These are phyloP conservation scores for Cadophora luteo-olivacea DNA, from an alignment of 2,329 filamentous ascomycete genomes.

Conservation along the genomic window DNA sequence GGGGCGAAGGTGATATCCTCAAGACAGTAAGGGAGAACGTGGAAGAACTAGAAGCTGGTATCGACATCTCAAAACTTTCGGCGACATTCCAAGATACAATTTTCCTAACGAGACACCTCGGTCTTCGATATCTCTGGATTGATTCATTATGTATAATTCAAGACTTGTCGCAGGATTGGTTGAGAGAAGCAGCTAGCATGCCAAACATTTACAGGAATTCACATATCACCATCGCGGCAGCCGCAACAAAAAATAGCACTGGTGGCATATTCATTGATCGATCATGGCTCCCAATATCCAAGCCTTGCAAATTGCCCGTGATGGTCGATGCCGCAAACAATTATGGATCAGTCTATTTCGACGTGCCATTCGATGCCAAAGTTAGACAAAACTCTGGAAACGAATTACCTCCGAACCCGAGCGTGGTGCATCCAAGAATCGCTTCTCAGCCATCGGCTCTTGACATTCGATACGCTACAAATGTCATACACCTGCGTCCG, in stretches of 20 bases:
- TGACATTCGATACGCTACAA: slow-evolving; percentile 19
- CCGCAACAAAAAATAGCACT: neutral
- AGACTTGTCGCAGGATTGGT: slow-evolving; percentile 30
- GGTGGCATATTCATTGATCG: slow-evolving; percentile 12
- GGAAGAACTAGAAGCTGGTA: neutral
- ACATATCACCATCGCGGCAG: slow-evolving; percentile 17
- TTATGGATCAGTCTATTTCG: slow-evolving; percentile 7
- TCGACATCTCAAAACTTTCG: slow-evolving; percentile 3
- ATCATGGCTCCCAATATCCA: neutral
- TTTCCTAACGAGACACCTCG: slow-evolving; percentile 26
- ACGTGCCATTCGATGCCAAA: slow-evolving; percentile 7
- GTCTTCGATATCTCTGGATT: slow-evolving; percentile 39
- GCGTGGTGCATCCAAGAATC: slow-evolving; percentile 26
- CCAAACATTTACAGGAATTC: slow-evolving; percentile 19
- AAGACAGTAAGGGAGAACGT: neutral
- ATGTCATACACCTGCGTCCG: slow-evolving; percentile 20
- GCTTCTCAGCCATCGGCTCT: slow-evolving; percentile 19
- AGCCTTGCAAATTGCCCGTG: neutral
- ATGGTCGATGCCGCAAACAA: neutral
- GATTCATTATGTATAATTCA: slow-evolving; percentile 42
- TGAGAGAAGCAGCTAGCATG: slow-evolving; percentile 16
- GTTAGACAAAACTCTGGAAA: neutral
- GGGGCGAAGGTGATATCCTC: slow-evolving; percentile 4
- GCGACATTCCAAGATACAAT: slow-evolving; percentile 28
- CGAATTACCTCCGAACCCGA: slow-evolving; percentile 18